Evolutionary conservation across 768 basidiomycete species (phyloP).

Genomic region (Tylopilus felleus): DNA sequence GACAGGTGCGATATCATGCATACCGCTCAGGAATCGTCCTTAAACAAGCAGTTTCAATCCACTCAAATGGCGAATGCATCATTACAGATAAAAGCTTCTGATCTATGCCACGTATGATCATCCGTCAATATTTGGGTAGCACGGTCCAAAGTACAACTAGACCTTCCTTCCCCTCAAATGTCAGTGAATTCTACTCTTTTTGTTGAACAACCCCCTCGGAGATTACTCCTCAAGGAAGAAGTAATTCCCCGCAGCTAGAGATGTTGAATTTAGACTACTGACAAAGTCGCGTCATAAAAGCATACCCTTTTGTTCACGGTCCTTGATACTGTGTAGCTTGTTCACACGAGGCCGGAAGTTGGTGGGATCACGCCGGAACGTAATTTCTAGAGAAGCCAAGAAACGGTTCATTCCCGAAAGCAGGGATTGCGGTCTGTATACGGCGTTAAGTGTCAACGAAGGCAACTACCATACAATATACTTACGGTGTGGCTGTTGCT

Average conservation of each 20-base stretch:
- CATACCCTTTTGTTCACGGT: slow-evolving; percentile 82
- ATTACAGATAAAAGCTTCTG: slow-evolving; percentile 6
- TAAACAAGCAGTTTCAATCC: slow-evolving; percentile 3
- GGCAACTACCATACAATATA: slow-evolving; percentile 11
- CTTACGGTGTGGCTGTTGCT: slow-evolving; percentile 89
- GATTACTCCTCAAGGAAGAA: slow-evolving; percentile 86
- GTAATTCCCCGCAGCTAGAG: slow-evolving; percentile 74
- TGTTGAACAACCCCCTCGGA: not conserved
- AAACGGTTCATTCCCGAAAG: slow-evolving; percentile 98
- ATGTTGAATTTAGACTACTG: slow-evolving; percentile 5
- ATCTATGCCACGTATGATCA: slow-evolving; percentile 7
- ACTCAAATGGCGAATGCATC: slow-evolving; percentile 10
- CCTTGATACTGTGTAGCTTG: slow-evolving; percentile 81
- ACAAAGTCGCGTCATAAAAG: slow-evolving; percentile 3
- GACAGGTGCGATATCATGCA: not conserved
- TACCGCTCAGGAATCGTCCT: not conserved
- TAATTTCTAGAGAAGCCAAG: slow-evolving; percentile 92
- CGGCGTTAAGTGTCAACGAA: not conserved
- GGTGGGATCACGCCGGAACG: slow-evolving; percentile 96
- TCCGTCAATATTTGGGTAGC: slow-evolving; percentile 7
- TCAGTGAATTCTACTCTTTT: not conserved
- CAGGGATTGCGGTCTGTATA: slow-evolving; percentile 80
- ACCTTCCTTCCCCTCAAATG: slow-evolving; percentile 12
- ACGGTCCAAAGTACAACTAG: slow-evolving; percentile 3
- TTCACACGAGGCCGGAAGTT: slow-evolving; percentile 89